Base-by-base conservation (phyloP, 768 basidiomycete genomes). In the Cyclocybe cylindracea region DNA sequence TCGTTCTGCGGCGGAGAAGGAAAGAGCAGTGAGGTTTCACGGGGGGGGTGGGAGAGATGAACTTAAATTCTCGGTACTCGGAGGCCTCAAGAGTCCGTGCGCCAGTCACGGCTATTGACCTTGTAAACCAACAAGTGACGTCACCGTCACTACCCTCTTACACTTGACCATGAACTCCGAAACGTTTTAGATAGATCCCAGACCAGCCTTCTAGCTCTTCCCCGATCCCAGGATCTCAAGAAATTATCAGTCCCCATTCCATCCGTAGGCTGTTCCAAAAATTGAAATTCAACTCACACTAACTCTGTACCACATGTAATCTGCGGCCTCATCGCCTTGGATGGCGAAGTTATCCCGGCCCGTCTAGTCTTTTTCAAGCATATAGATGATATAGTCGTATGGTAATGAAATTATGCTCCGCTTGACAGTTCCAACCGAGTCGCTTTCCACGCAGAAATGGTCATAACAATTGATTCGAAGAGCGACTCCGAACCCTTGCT, bases 361-460 rank as follows among this genome's bases (percentile, higher is more conserved):
- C 84, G 2, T 78, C 84, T 10, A 73, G 78, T 18, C 67, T 91
- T 7, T 88, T 90, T 62, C 89, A 91, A 65, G 76, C 84, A 1
- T 90, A 86, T 70, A 91, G n/a, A 91, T 63, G 89, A 92, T 52
- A 66, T 91, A 31, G 65, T 79, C n/a, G 5, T 79, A 82, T 16
- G 80, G 89, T 87, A 46, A 46, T 69, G 48, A 39, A 32, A n/a
- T 43, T 32, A 19, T 2, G 11, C 14, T 33, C 24, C 34, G 24
- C 24, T 7, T 24, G 44, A 46, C 39, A 11, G 36, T 48, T 34
- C 55, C 19, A 32, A 18, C 24, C 3, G 53, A 31, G 18, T 8
- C n/a, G 11, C n/a, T 13, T 36, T 24, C 54, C 91, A 89, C 83
- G 6, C 90, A 93, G 60, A 75, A 82, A 68, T 93, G 90, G 90